A percentile compares a stretch with the other conserved stretches of the same genome.
phyloP scores from a whole-genome alignment of 192 early-diverging fungal species.

The Mortierella antarctica region DNA sequence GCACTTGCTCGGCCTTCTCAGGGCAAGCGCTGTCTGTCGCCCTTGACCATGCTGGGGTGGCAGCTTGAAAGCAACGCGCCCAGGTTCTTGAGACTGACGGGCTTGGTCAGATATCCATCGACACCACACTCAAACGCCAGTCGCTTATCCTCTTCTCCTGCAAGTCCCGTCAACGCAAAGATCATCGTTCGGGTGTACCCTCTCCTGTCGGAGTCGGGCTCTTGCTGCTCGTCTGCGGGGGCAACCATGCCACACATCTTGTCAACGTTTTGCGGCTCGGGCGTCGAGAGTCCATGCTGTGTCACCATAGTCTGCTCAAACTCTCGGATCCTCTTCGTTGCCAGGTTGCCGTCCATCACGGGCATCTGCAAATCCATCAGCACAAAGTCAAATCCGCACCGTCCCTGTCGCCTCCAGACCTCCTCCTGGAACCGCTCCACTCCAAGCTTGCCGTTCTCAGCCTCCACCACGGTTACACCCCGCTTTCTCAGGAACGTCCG shows the following conservation, averaged over 20 bases:
- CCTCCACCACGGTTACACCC: slow-evolving; percentile 46
- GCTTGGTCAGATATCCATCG: slow-evolving; percentile 59
- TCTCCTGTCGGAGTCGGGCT: not conserved
- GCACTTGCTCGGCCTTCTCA: too few species aligned
- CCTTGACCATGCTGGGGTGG: not conserved
- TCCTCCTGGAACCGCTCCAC: slow-evolving; percentile 49
- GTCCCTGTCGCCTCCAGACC: slow-evolving; percentile 4
- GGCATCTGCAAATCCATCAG: slow-evolving; percentile 61
- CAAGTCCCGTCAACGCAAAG: slow-evolving; percentile 58
- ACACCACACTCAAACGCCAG: slow-evolving; percentile 57
- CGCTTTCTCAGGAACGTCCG: slow-evolving; percentile 45
- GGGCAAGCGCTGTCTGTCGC: not conserved
- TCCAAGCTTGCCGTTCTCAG: slow-evolving; percentile 52
- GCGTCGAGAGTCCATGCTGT: slow-evolving; percentile 6
- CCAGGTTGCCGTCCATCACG: slow-evolving; percentile 56
- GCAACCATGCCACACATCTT: not conserved
- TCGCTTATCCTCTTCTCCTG: slow-evolving; percentile 51
- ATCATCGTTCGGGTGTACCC: slow-evolving; percentile 39
- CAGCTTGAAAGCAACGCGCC: slow-evolving; percentile 6
- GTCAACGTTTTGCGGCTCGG: not conserved
- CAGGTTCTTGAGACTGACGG: slow-evolving; percentile 49
- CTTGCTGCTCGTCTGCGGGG: not conserved
- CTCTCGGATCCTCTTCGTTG: slow-evolving; percentile 51
- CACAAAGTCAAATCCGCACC: slow-evolving; percentile 42
- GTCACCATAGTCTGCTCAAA: slow-evolving; percentile 33